Evolutionary conservation across 2,329 filamentous ascomycete genomes (phyloP).

Genomic region (Colletotrichum sp.): DNA sequence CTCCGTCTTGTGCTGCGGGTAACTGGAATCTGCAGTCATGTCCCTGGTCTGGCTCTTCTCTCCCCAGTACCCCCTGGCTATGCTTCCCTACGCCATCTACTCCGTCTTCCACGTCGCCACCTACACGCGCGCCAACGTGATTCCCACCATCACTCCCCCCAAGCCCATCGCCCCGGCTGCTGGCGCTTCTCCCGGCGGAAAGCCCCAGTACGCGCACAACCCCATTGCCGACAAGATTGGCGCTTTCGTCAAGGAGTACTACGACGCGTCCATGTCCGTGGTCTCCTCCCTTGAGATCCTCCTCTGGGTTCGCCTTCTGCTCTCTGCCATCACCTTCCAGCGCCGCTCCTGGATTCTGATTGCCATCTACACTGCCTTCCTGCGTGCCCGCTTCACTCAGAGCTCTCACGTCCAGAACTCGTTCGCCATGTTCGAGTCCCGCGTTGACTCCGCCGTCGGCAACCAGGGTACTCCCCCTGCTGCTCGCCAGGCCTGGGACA

Average conservation of each 20-base stretch:
- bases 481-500: slow-evolving; percentile 80
- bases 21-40: slow-evolving; percentile 67
- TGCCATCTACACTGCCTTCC: slow-evolving; percentile 85
- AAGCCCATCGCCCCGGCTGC: slow-evolving; percentile 57
- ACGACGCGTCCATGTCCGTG: slow-evolving; percentile 93
- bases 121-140: slow-evolving; percentile 91
- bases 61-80: slow-evolving; percentile 86
- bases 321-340: slow-evolving; percentile 85
- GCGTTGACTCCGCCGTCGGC: slow-evolving; percentile 81
- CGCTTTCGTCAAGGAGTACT: slow-evolving; percentile 96
- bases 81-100: slow-evolving; percentile 95
- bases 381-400: slow-evolving; percentile 88
- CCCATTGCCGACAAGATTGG: slow-evolving; percentile 84
- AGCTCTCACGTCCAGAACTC: slow-evolving; percentile 91
- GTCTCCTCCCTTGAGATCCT: slow-evolving; percentile 88
- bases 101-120: slow-evolving; percentile 98
- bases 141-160: slow-evolving; percentile 82
- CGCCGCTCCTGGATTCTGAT: slow-evolving; percentile 91
- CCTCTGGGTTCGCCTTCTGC: slow-evolving; percentile 82
- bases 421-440: slow-evolving; percentile 73
- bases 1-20: neutral
- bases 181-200: slow-evolving; percentile 60
- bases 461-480: slow-evolving; percentile 86
- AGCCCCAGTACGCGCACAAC: slow-evolving; percentile 58
- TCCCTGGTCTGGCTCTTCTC: slow-evolving; percentile 94